These are phyloP conservation scores for Mortierella sp. DNA, from an alignment of 371 early-diverging fungal species.

Conservation along the genomic window DNA sequence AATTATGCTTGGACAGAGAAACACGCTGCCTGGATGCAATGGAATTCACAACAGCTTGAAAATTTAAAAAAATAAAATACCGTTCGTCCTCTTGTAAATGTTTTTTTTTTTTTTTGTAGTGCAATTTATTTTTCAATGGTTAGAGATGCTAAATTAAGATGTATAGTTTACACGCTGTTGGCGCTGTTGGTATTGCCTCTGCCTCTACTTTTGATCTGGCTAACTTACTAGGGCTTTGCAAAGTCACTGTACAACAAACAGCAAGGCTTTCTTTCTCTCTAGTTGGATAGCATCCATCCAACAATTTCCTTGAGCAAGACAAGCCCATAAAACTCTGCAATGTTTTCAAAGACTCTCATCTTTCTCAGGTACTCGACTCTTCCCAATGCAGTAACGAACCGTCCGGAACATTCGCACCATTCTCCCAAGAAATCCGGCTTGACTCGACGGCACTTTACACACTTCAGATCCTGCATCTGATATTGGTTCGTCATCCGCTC, in stretches of 20 bases:
- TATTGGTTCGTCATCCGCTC: constrained; percentile 81
- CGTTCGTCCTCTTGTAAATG: neutral
- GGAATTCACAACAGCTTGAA: too few species aligned
- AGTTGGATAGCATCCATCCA: constrained; percentile 60
- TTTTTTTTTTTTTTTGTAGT: too few species aligned
- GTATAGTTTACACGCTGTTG: neutral
- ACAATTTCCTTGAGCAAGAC: constrained; percentile 68
- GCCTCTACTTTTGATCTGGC: too few species aligned
- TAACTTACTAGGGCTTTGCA: too few species aligned
- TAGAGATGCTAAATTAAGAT: neutral
- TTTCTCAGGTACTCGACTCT: constrained; percentile 63
- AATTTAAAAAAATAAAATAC: too few species aligned
- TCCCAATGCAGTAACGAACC: constrained; percentile 64
- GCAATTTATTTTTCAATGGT: too few species aligned
- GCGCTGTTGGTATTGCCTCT: too few species aligned
- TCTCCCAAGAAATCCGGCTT: constrained; percentile 80
- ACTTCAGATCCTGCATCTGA: constrained; percentile 91
- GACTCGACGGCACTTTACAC: constrained; percentile 83
- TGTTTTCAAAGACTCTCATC: constrained; percentile 72
- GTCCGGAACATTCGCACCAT: constrained; percentile 74
- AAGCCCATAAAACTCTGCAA: constrained; percentile 73
- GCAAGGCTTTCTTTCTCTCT: neutral
- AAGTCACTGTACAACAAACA: too few species aligned
- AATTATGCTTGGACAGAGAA: neutral
- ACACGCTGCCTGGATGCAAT: neutral